phyloP scores from a whole-genome alignment of 208 protist species.

The Novymonas esmeraldas region DNA sequence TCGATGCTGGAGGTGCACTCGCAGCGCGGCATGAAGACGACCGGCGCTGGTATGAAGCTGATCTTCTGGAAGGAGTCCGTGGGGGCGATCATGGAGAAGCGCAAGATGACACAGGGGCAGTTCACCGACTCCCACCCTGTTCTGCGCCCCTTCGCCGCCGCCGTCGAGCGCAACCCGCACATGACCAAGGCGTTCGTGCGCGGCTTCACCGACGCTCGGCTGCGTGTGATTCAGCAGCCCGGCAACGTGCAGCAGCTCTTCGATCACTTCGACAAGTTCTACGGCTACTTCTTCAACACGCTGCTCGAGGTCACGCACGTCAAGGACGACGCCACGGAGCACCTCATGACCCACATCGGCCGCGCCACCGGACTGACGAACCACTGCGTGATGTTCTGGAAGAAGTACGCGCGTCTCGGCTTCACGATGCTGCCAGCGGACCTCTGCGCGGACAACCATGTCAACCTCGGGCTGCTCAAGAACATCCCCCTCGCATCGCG shows the following conservation, averaged over 20 bases:
- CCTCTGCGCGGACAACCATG: constrained; percentile 87
- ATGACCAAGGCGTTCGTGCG: constrained; percentile 91
- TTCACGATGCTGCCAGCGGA: constrained; percentile 90
- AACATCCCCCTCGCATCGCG: constrained; percentile 83
- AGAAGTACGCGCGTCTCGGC: constrained; percentile 88
- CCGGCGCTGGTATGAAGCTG: constrained; percentile 90
- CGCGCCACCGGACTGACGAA: constrained; percentile 81
- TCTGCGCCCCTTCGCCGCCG: constrained; percentile 76
- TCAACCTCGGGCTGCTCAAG: constrained; percentile 84
- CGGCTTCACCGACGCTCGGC: constrained; percentile 86
- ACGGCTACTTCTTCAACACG: constrained; percentile 92
- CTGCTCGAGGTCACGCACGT: constrained; percentile 77
- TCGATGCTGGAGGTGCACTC: constrained; percentile 90
- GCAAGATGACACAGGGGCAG: constrained; percentile 65
- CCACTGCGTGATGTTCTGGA: constrained; percentile 93
- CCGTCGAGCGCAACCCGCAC: constrained; percentile 63
- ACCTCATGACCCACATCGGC: constrained; percentile 87
- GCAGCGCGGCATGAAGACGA: constrained; percentile 86
- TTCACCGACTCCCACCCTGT: constrained; percentile 91
- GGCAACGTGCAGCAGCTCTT: constrained; percentile 90
- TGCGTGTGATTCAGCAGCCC: constrained; percentile 83
- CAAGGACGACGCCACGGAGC: constrained; percentile 83
- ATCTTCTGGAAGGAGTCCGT: constrained; percentile 89
- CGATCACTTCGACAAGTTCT: constrained; percentile 92
- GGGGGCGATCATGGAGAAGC: constrained; percentile 64